Evolutionary conservation across 2,329 filamentous ascomycete genomes (phyloP), one percentile per base, ranked within the genome.

Genomic region (Berkeleyomyces basicola): DNA sequence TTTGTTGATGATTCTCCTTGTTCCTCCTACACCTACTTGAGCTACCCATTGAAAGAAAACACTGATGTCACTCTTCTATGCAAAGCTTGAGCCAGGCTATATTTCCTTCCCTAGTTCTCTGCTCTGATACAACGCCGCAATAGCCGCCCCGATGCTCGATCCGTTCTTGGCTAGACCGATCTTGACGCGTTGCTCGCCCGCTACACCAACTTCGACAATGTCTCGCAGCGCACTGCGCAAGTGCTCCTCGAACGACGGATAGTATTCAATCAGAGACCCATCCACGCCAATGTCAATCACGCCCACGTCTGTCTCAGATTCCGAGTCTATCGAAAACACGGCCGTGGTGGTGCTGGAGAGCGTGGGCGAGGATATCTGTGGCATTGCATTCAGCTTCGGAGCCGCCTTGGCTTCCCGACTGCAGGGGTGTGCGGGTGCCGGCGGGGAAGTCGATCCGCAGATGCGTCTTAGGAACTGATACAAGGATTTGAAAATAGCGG

Each of bases 131-230:
- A 68, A 67, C 3, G 85, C 85, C 72, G 88, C 87, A 68, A 89
- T 71, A 61, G 86, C 86, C 6, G 86, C 86, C 57, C 86, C 86
- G 40, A 88, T 83, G 60, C 86, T 85, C 66, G 81, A 85, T 14
- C 86, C 86, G 69, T 89, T 85, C 73, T 87, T 87, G 36, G 85
- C 85, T 68, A 88, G 82, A 2, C 84, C 85, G 68, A 89, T 87
- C 47, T 81, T 76, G 51, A 89, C 78, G 70, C 79, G 81, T 73
- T 80, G 81, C 70, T 88, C 84, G 5, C 84, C 83, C 36, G 73
- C 71, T 5, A 70, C 69, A 1, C 84, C 84, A 66, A 88, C 80
- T 63, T 80, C 76, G 9, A 79, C 74, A 42, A 88, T 78, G 66
- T 85, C 82, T 31, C 81, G 74, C 61, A 88, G 72, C 9, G 84